These are phyloP conservation scores for Trichoderma sp. DNA, from an alignment of 2,329 filamentous ascomycete genomes.

Conservation along the genomic window DNA sequence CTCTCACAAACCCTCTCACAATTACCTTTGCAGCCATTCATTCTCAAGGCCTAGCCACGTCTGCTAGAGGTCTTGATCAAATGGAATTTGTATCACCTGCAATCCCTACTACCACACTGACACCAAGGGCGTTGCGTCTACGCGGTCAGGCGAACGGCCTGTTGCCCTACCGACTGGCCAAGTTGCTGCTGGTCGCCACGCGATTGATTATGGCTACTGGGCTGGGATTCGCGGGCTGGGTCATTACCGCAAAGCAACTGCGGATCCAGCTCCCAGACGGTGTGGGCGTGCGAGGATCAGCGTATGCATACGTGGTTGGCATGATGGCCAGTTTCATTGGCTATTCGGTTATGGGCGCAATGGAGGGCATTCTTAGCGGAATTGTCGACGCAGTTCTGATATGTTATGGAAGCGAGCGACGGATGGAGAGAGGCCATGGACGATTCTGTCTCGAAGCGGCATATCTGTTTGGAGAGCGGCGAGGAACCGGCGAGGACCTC, in stretches of 20 bases:
- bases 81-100: slow-evolving; percentile 76
- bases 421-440: slow-evolving; percentile 63
- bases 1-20: slow-evolving; percentile 85
- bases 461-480: slow-evolving; percentile 74
- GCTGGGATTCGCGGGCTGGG: slow-evolving; percentile 94
- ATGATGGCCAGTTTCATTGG: slow-evolving; percentile 91
- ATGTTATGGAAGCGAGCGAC: slow-evolving; percentile 89
- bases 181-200: slow-evolving; percentile 86
- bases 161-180: slow-evolving; percentile 86
- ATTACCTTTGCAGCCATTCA: slow-evolving; percentile 94
- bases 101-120: slow-evolving; percentile 70
- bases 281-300: slow-evolving; percentile 66
- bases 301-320: slow-evolving; percentile 93
- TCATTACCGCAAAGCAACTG: slow-evolving; percentile 81
- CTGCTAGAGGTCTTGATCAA: slow-evolving; percentile 75
- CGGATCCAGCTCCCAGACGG: slow-evolving; percentile 57
- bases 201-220: slow-evolving; percentile 87
- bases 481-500: slow-evolving; percentile 30
- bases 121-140: slow-evolving; percentile 50
- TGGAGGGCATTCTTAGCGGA: slow-evolving; percentile 83
- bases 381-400: slow-evolving; percentile 87
- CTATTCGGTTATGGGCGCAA: slow-evolving; percentile 86
- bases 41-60: slow-evolving; percentile 74
- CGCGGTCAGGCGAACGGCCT: slow-evolving; percentile 53
- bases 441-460: slow-evolving; percentile 91